Conservation (phyloP, 176 grass and related monocot genomes). For the Saccharum spontaneum region DNA sequence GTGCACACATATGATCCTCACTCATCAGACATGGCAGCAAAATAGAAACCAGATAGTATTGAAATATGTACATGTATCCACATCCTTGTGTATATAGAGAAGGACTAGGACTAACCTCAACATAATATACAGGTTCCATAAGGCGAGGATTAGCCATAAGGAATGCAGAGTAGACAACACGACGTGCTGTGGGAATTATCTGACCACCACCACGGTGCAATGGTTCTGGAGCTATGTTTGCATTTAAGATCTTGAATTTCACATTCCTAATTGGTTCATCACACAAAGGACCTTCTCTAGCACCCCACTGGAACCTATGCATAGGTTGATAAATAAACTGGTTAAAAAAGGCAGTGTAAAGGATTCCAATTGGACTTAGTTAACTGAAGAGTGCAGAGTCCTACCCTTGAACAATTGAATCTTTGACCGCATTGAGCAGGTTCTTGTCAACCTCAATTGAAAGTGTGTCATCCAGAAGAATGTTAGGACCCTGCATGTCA, state of each 20-base stretch:
- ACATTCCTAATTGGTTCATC: slow-evolving; percentile 98
- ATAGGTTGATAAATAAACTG: slow-evolving; percentile 29
- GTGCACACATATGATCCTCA: slow-evolving; percentile 30
- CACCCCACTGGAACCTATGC: slow-evolving; percentile 96
- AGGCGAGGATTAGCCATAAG: slow-evolving; percentile 94
- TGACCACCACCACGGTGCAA: slow-evolving; percentile 96
- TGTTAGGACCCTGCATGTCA: slow-evolving; percentile 79
- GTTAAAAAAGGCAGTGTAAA: slow-evolving; percentile 21
- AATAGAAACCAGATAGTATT: not conserved
- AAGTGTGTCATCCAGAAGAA: slow-evolving; percentile 91
- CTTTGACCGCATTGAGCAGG: slow-evolving; percentile 84
- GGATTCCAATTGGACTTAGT: slow-evolving; percentile 15
- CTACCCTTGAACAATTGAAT: slow-evolving; percentile 99
- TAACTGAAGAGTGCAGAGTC: slow-evolving; percentile 3
- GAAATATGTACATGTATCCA: not conserved
- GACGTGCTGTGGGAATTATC: slow-evolving; percentile 92
- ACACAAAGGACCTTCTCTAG: slow-evolving; percentile 95
- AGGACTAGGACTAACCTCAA: slow-evolving; percentile 60
- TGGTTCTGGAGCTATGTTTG: slow-evolving; percentile 83
- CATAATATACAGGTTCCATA: slow-evolving; percentile 99
- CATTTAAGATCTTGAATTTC: slow-evolving; percentile 98
- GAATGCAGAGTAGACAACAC: slow-evolving; percentile 98
- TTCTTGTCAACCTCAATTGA: slow-evolving; percentile 95
- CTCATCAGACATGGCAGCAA: slow-evolving; percentile 12
- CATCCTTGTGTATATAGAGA: not conserved